These are phyloP conservation scores for Panellus pusillus DNA, from an alignment of 768 basidiomycete species.

Conservation along the genomic window DNA sequence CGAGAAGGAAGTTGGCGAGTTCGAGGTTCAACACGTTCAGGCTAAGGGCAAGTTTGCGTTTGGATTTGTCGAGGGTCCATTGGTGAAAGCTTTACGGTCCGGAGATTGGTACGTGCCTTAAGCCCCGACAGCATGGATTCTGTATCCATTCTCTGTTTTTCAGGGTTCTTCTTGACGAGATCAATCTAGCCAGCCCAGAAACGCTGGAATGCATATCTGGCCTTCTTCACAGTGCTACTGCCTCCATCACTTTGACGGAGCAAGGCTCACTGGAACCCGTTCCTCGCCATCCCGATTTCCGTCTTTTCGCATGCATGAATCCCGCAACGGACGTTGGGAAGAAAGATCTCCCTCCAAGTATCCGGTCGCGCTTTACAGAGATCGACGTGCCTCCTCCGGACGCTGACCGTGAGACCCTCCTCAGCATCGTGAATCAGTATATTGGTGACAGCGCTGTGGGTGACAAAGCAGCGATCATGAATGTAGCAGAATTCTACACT, in stretches of 20 bases:
- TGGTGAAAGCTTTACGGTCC: slow-evolving; percentile 83
- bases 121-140: neutral
- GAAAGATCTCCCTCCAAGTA: slow-evolving; percentile 90
- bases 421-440: slow-evolving; percentile 86
- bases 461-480: slow-evolving; percentile 85
- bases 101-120: slow-evolving; percentile 79
- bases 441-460: slow-evolving; percentile 80
- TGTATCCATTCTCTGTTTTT: neutral
- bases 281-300: slow-evolving; percentile 91
- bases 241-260: slow-evolving; percentile 92
- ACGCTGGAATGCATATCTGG: slow-evolving; percentile 90
- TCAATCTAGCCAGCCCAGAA: slow-evolving; percentile 92
- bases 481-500: slow-evolving; percentile 88
- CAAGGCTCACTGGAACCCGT: slow-evolving; percentile 89
- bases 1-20: slow-evolving; percentile 66
- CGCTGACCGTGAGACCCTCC: slow-evolving; percentile 83
- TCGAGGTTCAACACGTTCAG: slow-evolving; percentile 86
- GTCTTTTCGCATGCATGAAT: slow-evolving; percentile 99
- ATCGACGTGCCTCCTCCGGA: slow-evolving; percentile 95
- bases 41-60: slow-evolving; percentile 91
- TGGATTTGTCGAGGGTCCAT: slow-evolving; percentile 91
- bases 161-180: slow-evolving; percentile 94
- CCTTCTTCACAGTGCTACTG: slow-evolving; percentile 80
- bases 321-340: slow-evolving; percentile 99
- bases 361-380: slow-evolving; percentile 92